Percentiles rank a stretch among this genome's conserved stretches.
Evolutionary conservation across 768 basidiomycete species (phyloP).

Genomic region (Mycena haematopus): DNA sequence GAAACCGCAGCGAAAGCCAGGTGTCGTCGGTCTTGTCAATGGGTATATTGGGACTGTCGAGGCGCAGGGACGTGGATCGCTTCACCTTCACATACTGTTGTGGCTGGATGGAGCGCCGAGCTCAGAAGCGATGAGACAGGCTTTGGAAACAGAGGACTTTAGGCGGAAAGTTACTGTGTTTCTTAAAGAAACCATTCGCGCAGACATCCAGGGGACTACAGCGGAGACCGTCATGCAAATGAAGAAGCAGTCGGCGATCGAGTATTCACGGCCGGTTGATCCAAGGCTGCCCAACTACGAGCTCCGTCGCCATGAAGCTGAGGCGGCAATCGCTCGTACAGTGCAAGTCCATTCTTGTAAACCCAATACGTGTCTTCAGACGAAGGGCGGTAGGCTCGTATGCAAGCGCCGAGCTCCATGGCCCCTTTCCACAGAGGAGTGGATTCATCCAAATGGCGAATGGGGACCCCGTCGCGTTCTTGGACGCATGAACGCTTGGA

Average conservation of each 20-base stretch:
- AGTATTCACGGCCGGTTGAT: conserved; percentile 43
- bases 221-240: conserved; percentile 34
- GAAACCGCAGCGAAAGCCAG: conserved; percentile 11
- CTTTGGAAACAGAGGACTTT: conserved; percentile 38
- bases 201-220: conserved; percentile 39
- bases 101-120: conserved; percentile 40
- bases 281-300: conserved; percentile 35
- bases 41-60: conserved; percentile 41
- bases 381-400: conserved; percentile 16
- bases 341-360: conserved; percentile 44
- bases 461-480: conserved; percentile 36
- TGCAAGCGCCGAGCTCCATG: conserved; percentile 47
- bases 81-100: conserved; percentile 45
- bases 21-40: conserved; percentile 3
- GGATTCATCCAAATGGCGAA: conserved; percentile 34
- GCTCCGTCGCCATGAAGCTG: conserved; percentile 7
- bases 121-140: conserved; percentile 34
- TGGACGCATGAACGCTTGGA: conserved; percentile 37
- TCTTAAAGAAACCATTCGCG: conserved; percentile 41
- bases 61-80: conserved; percentile 43
- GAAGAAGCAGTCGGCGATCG: conserved; percentile 31
- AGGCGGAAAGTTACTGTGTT: conserved; percentile 33
- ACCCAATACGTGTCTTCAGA: conserved; percentile 23
- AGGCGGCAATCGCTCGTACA: conserved; percentile 32
- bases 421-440: conserved; percentile 26